A percentile compares a stretch with the other conserved stretches of the same genome.
These are phyloP conservation scores for Aciculoconidium aculeatum DNA, from an alignment of 805 yeast genomes.

Conservation along the genomic window DNA sequence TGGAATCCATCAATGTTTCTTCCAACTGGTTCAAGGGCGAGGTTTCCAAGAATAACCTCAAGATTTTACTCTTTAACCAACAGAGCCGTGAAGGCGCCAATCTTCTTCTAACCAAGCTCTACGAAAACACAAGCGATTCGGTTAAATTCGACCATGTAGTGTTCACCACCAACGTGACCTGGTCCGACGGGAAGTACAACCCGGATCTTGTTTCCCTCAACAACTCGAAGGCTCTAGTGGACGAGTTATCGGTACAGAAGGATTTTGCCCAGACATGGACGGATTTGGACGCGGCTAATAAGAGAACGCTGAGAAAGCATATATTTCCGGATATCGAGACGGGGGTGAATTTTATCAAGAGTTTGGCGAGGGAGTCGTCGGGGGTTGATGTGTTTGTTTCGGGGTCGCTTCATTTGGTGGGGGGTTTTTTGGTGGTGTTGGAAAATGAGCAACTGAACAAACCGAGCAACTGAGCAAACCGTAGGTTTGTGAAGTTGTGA, in stretches of 20 bases:
- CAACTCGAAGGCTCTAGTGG: conserved; percentile 72
- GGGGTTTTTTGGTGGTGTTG: conserved; percentile 83
- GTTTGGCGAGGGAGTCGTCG: conserved; percentile 32
- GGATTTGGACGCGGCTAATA: conserved; percentile 34
- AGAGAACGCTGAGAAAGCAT: conserved; percentile 31
- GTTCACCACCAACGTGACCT: conserved; percentile 89
- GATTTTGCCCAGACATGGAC: conserved; percentile 68
- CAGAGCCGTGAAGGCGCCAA: conserved; percentile 81
- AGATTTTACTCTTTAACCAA: conserved; percentile 80
- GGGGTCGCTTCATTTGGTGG: conserved; percentile 91
- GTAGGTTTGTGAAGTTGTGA: no score
- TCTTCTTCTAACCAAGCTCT: conserved; percentile 51
- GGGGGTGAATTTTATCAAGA: conserved; percentile 50
- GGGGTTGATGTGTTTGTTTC: conserved; percentile 76
- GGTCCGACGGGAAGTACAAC: conserved; percentile 75
- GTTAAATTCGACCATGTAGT: conserved; percentile 66
- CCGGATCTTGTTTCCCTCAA: conserved; percentile 83
- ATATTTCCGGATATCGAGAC: conserved; percentile 74
- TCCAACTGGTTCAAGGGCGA: conserved; percentile 62
- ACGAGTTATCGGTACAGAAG: conserved; percentile 75
- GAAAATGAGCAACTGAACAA: conserved; percentile 48
- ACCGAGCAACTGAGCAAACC: no score
- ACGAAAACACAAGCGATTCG: conserved; percentile 26
- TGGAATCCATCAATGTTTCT: conserved; percentile 80
- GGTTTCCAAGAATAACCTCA: conserved; percentile 23